phyloP scores from a whole-genome alignment of 2,329 filamentous ascomycete species.

The Colletotrichum tamarilloi region DNA sequence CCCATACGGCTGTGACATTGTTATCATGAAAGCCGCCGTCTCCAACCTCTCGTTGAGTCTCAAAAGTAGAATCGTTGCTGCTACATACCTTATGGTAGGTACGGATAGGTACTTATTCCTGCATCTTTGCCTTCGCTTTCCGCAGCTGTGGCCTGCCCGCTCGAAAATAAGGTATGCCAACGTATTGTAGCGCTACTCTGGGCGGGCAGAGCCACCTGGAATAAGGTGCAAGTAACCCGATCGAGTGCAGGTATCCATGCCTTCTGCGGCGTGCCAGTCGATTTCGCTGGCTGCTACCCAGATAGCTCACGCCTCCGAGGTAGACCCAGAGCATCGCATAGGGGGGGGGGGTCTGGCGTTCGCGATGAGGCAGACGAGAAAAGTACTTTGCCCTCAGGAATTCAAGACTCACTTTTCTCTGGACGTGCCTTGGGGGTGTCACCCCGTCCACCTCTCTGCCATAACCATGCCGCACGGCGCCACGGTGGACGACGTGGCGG shows the following conservation, averaged over 20 bases:
- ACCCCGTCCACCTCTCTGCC: conserved; percentile 9
- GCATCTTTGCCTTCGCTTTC: not conserved
- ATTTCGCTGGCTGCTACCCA: not conserved
- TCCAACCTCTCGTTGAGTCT: not conserved
- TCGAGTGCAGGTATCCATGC: conserved; percentile 23
- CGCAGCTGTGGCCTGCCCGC: not conserved
- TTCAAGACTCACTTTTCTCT: not conserved
- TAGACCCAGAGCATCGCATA: conserved; percentile 4
- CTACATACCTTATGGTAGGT: too few relatives aligned
- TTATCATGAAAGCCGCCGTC: not conserved
- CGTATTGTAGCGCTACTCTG: not conserved
- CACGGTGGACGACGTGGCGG: conserved; percentile 4
- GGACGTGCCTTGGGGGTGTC: not conserved
- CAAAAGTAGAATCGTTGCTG: not conserved
- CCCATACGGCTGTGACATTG: not conserved
- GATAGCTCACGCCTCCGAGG: conserved; percentile 16
- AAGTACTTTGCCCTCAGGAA: conserved; percentile 12
- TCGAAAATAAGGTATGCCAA: conserved; percentile 13
- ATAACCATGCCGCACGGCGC: not conserved
- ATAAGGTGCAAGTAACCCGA: conserved; percentile 4
- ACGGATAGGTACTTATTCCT: not conserved
- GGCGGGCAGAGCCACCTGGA: not conserved
- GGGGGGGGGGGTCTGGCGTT: not conserved
- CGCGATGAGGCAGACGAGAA: conserved; percentile 1
- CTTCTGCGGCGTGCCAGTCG: conserved; percentile 14